Evolutionary conservation across 2,329 filamentous ascomycete species (phyloP), one percentile per base, ranked within the genome.

Genomic region (Cercospora zeina): DNA sequence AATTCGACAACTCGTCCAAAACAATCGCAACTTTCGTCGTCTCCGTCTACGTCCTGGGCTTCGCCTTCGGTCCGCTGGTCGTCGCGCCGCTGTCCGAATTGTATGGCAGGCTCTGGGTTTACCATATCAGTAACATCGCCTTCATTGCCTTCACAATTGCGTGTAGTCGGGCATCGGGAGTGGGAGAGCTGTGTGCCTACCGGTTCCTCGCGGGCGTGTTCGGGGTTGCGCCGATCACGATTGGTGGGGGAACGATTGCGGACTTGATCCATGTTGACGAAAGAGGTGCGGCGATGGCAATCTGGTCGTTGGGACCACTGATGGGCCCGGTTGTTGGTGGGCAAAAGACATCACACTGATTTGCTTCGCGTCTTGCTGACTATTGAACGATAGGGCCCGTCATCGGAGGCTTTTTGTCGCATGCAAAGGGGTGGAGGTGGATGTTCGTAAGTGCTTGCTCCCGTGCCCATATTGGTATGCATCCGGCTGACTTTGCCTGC

Each of bases 381-480:
- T 3, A 0, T 1, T 19, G 33, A 16, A 31, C 21, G 13, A 4
- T 13, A 58, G 55, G 86, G 0, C 87, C 87, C 0, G 83, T 89
- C 1, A 80, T 81, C 0, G 87, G 86, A 3, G 86, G 84, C 0
- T 89, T 86, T 69, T 83, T 90, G 24, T 79, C 84, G 0, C 76
- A 87, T 67, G 77, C 82, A 59, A 83, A 81, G 8, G 85, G 82
- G 0, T 91, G 91, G 91, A 80, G 90, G 67, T 95, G 90, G 57
- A 60, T 63, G 34, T 60, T 60, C n/a, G 61, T 62, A 27, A 62
- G 61, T 55, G 21, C n/a, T 45, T 55, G 21, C n/a, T 45, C 7
- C 16, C 14, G 33, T 19, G 45, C 39, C 33, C 13, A 37, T 21
- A 4, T 14, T 47, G 21, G 10, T 16, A 10, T n/a, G 21, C 42